Conservation (phyloP, 2,329 filamentous ascomycete species). For the Penicillium italicum region DNA sequence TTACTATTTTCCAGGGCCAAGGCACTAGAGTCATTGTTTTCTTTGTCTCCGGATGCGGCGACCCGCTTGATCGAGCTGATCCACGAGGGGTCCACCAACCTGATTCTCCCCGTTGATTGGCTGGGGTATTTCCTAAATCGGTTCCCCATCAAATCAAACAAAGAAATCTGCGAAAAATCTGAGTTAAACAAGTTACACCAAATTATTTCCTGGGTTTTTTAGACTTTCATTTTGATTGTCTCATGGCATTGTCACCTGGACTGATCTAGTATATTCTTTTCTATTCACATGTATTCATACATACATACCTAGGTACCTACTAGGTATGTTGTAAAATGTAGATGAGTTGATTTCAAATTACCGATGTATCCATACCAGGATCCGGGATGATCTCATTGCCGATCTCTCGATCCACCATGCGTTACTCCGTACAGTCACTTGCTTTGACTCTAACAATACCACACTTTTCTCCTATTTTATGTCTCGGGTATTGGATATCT, state of each 20-base stretch:
- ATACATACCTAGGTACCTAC: too few relatives aligned
- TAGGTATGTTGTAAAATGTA: too few relatives aligned
- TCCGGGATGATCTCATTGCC: constrained; percentile 1
- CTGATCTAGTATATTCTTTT: background rate
- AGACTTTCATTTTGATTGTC: background rate
- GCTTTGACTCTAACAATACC: background rate
- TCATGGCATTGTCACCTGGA: background rate
- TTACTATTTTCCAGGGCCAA: background rate
- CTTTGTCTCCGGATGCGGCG: constrained; percentile 28
- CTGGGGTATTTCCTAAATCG: background rate
- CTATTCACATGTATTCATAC: background rate
- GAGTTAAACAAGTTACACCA: too few relatives aligned
- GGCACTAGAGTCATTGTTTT: constrained; percentile 26
- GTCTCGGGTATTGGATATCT: constrained; percentile 1
- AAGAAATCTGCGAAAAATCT: background rate
- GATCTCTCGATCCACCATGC: background rate
- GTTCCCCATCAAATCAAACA: constrained; percentile 20
- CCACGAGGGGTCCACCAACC: background rate
- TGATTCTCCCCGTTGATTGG: background rate
- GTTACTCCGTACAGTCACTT: background rate
- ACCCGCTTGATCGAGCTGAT: constrained; percentile 11
- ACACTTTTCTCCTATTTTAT: background rate
- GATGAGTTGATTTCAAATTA: too few relatives aligned
- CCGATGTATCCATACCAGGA: too few relatives aligned
- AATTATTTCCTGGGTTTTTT: background rate